Base-by-base conservation (phyloP, 1,284 basidiomycete genomes). In the Irpex sp. region DNA sequence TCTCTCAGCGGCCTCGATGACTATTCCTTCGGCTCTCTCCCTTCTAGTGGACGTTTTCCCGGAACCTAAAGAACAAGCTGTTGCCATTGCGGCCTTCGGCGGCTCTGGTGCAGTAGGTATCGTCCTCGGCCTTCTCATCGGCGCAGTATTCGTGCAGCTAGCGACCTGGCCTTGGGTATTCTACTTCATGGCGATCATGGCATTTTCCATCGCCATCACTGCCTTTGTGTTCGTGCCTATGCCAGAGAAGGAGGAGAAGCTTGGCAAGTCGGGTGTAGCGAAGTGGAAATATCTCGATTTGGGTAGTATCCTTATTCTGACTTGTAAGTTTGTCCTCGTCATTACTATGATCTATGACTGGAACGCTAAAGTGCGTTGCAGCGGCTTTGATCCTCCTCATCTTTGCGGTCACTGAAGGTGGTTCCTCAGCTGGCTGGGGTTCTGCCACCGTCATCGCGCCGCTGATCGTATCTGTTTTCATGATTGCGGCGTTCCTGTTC, bases 1-100 rank as follows among this genome's bases (percentile, higher is more conserved):
- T 18, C 39, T 48, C 54, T 8, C 63, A 78, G 79, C 74, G 6
- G 77, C 74, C 19, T 73, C 78, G 4, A 70, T 80, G 71, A 76
- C 78, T 7, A 80, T 82, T 58, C 81, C 81, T 0, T 82, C 81
- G 7, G 76, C 81, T 5, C 67, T 82, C 19, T 71, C 75, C 21
- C 74, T 82, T 21, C 72, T 82, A 33, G 78, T 82, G 8, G 73
- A 73, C 33, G 67, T 79, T 52, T 82, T 82, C 65, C 75, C 78
- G 0, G 75, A 80, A 21, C 74, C 78, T 4, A 61, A 62, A 1
- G 74, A 78, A 64, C 81, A 82, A 66, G 74, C 79, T 47, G 59
- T 58, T 42, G 81, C 79, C 0, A 76, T 82, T 42, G 74, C 73
- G 16, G 65, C 77, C 5, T 80, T 81, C 59, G 80, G 78, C 53